phyloP scores from a whole-genome alignment of 768 basidiomycete genomes.

The Melanogaster broomeanus region DNA sequence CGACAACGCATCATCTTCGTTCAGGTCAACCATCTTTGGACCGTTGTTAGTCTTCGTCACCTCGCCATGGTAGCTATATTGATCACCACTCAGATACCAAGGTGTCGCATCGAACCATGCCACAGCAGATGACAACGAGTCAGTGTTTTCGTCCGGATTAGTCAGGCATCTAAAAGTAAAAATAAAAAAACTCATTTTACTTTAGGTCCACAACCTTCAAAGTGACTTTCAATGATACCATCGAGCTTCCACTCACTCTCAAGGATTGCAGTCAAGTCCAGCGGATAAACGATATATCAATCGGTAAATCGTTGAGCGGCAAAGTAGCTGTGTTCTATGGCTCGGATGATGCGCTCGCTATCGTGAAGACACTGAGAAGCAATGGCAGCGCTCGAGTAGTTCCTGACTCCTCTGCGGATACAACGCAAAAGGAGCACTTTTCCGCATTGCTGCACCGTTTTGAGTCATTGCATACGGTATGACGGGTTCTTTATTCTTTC shows the following conservation, averaged over 20 bases:
- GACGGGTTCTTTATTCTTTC: constrained; percentile 12
- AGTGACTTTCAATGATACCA: constrained; percentile 50
- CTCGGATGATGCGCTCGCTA: constrained; percentile 43
- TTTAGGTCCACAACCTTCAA: constrained; percentile 39
- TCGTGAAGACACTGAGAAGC: constrained; percentile 55
- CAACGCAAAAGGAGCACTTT: constrained; percentile 48
- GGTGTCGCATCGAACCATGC: constrained; percentile 10
- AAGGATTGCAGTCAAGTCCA: constrained; percentile 39
- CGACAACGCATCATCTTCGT: constrained; percentile 36
- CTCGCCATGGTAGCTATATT: not conserved
- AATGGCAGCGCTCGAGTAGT: constrained; percentile 51
- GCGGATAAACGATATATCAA: constrained; percentile 39
- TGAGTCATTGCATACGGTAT: constrained; percentile 53
- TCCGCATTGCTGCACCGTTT: constrained; percentile 51
- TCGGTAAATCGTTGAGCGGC: constrained; percentile 37
- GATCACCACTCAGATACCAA: constrained; percentile 23
- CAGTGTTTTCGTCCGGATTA: constrained; percentile 3
- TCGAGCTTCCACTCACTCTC: constrained; percentile 53
- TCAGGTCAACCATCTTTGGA: constrained; percentile 64
- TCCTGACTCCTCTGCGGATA: constrained; percentile 40
- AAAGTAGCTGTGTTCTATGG: constrained; percentile 66
- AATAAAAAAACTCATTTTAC: constrained; percentile 8
- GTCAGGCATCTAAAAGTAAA: not conserved
- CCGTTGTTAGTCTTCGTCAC: constrained; percentile 49
- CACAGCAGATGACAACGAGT: constrained; percentile 16